Evolutionary conservation across 768 basidiomycete genomes (phyloP), one percentile per base, ranked within the genome.

Genomic region (Sutorius australiensis): DNA sequence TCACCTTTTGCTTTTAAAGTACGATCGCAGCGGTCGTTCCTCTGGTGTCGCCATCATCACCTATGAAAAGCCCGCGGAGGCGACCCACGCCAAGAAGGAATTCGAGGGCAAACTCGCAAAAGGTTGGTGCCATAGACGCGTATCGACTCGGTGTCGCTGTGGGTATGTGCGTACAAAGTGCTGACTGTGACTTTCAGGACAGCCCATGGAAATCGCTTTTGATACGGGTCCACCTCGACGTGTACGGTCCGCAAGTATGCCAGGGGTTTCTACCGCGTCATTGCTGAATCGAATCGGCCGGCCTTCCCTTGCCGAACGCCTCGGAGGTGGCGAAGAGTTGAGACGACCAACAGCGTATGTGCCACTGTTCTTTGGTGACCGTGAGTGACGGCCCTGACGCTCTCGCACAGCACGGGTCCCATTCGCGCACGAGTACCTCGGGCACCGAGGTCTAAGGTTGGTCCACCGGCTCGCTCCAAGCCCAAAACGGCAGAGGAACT

Each of bases 1-100:
- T 62, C 67, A 67, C 65, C 65, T 67, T 71, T 69, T 65, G 66
- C 69, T 73, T 70, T 73, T 75, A 67, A 81, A 97, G 94, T 97
- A 94, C 77, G 94, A 97, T 75, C 86, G 89, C 68, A 95, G 93
- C 62, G 94, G 94, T 60, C 89, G 94, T 68, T 95, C 94, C 42
- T 83, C 81, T 17, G 94, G 94, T 54, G 78, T 83, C 61, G 94
- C 88, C 53, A 80, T 83, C 61, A 75, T 97, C 67, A 78, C 83
- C 9, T 95, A 85, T 73, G 87, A 91, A 72, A 90, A 84, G 3
- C 61, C 80, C 16, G 77, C 80, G 50, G 89, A 95, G 68, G 94
- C 94, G 32, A 82, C 84, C 36, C 77, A 80, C 54, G 93, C 92
- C 49, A 90, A 90, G 73, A 87, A 85, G 57, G 86, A 89, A 58